Base-by-base conservation (phyloP, 1,139 yeast genomes). In the Nakaseomyces sp. region DNA sequence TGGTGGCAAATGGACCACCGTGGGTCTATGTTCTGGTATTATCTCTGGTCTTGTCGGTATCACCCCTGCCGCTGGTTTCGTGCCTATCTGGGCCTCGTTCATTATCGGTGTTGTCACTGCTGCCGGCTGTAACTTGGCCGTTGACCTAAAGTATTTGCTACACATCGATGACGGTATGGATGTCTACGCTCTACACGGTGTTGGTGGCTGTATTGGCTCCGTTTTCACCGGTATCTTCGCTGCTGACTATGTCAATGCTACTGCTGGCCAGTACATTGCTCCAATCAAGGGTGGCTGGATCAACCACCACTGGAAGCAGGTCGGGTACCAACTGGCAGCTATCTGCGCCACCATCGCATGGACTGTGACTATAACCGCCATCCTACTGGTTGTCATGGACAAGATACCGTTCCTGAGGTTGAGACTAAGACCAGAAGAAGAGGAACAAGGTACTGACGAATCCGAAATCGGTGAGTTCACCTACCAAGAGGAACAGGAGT, bases 31-130 rank as follows among this genome's bases (percentile, higher is more conserved):
- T 68, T 76, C 86, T 45, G 97, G 98, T 59, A 88, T 89, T 46
- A 79, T 89, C 67, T 87, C 95, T 35, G 97, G 97, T 51, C 76
- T 89, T 49, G 96, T 89, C 40, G 96, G 95, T 61, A 85, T 89
- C 55, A 91, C 97, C 5, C 97, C 98, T 45, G 96, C 93, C 53
- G 96, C 97, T 29, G 97, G 97, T 50, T 89, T 72, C 60, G 95
- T 89, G 42, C 96, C 96, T 44, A 81, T 89, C 45, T 88, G 89
- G 77, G 78, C 89, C 45, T 75, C 96, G 1, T 77, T 87, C 32
- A 77, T 86, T 45, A 84, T 88, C 59, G 97, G 97, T 57, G 73
- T 77, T 43, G 71, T 86, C 35, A 81, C 94, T 46, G 95, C 86
- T 40, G 68, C 76, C 51, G 79, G 78, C 41, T 84, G 95, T 68